Evolutionary conservation across 2,329 filamentous ascomycete species (phyloP).

Genomic region (Trichoderma aggressivum): DNA sequence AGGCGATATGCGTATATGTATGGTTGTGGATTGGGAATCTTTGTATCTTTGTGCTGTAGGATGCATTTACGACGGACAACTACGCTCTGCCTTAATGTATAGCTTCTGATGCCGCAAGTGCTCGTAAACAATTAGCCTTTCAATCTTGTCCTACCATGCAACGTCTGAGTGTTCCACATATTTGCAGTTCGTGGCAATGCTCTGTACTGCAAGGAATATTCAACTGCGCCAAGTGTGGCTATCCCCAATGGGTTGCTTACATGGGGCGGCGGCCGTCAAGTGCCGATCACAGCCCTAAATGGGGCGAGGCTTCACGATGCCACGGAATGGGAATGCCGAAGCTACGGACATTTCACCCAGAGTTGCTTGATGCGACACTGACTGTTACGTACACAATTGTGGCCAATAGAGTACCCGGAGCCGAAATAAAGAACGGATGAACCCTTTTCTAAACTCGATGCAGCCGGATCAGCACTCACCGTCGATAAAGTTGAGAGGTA

Average conservation of each 20-base stretch:
- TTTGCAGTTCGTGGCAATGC: not conserved
- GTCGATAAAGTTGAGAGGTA: not conserved
- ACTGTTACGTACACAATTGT: not conserved
- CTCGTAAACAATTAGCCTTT: not conserved
- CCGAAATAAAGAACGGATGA: not conserved
- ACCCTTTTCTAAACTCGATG: not conserved
- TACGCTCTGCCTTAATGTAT: not conserved
- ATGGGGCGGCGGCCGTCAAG: not conserved
- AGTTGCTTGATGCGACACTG: not conserved
- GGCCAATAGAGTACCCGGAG: not conserved
- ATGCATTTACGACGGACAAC: not conserved
- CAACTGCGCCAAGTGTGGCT: not conserved
- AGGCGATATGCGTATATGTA: not conserved
- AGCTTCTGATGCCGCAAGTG: not conserved
- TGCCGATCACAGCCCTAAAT: not conserved
- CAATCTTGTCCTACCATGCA: not conserved
- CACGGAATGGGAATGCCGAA: not conserved
- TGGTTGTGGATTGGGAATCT: not conserved
- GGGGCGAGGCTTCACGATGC: not conserved
- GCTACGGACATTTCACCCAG: slow-evolving; percentile 2
- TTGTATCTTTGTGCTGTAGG: not conserved
- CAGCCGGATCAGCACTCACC: not conserved
- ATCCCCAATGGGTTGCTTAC: not conserved
- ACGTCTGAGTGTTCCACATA: not conserved
- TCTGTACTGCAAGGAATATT: not conserved